These are phyloP conservation scores for Durusdinium trenchii DNA, from an alignment of 73 alveolate genomes.

Conservation along the genomic window DNA sequence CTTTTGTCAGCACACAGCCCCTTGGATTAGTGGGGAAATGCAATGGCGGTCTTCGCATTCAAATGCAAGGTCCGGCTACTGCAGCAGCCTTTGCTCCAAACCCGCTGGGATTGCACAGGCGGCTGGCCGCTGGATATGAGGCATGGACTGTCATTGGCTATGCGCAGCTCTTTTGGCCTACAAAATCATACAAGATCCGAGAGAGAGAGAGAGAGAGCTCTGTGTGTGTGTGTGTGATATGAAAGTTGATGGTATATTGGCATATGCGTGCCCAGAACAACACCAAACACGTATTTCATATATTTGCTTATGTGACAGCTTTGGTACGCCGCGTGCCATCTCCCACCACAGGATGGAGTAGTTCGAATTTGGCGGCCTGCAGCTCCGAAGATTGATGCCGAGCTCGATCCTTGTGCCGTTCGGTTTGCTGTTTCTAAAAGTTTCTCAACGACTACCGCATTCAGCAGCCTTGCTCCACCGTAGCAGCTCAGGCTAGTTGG, in stretches of 20 bases:
- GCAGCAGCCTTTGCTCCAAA: constrained; percentile 62
- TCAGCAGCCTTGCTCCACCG: background rate
- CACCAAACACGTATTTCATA: too few species aligned
- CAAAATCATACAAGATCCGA: too few species aligned
- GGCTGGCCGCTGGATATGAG: constrained; percentile 88
- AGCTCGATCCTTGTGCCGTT: background rate
- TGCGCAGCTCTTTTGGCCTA: background rate
- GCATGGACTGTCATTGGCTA: background rate
- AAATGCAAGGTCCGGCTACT: constrained; percentile 30
- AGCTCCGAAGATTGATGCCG: constrained; percentile 37
- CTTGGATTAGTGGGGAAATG: background rate
- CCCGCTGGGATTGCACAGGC: constrained; percentile 43
- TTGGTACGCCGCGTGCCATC: background rate
- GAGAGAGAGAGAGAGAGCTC: too few species aligned
- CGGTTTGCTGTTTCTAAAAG: background rate
- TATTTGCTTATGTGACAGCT: background rate
- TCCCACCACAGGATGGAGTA: constrained; percentile 52
- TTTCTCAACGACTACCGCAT: background rate
- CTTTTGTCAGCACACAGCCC: constrained; percentile 54
- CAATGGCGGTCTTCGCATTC: background rate
- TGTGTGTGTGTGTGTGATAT: background rate
- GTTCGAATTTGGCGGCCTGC: constrained; percentile 85
- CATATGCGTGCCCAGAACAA: background rate
- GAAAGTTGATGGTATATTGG: background rate
- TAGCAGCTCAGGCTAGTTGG: constrained; percentile 53